Conservation (phyloP, 768 basidiomycete genomes). For the Serendipita indica region DNA sequence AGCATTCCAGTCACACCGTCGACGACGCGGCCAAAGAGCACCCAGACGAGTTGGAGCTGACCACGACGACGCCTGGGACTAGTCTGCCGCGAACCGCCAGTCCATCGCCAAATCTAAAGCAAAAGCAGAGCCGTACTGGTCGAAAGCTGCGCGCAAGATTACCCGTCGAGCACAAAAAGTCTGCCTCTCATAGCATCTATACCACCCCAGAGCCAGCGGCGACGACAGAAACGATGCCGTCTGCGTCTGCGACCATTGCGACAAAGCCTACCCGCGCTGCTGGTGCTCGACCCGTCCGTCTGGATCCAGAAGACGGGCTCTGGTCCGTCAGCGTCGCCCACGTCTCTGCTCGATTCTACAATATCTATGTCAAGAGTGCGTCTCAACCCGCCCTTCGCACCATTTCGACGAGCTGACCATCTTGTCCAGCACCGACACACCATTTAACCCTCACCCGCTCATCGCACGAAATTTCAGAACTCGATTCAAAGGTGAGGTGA, state of each 20-base stretch:
- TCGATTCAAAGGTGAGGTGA: slow-evolving; percentile 68
- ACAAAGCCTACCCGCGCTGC: neutral
- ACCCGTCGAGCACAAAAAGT: neutral
- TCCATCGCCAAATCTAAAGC: neutral
- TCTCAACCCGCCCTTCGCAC: slow-evolving; percentile 18
- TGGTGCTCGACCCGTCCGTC: neutral
- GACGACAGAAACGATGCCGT: neutral
- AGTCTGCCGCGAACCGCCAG: neutral
- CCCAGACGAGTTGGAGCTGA: neutral
- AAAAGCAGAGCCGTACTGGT: neutral
- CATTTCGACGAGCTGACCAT: slow-evolving; percentile 13
- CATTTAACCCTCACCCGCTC: slow-evolving; percentile 76
- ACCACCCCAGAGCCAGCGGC: neutral
- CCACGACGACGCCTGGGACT: neutral
- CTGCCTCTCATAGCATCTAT: neutral
- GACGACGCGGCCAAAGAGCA: neutral
- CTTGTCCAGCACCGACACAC: slow-evolving; percentile 63
- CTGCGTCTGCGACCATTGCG: neutral
- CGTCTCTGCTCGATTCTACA: slow-evolving; percentile 56
- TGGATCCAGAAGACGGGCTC: slow-evolving; percentile 45
- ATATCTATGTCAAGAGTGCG: slow-evolving; percentile 84
- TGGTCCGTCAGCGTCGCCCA: slow-evolving; percentile 86
- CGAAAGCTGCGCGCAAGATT: neutral
- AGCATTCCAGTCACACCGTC: neutral
- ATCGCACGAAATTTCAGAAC: slow-evolving; percentile 59